Base-by-base conservation (phyloP, 2,329 filamentous ascomycete species). In the Aspergillus brasiliensis region DNA sequence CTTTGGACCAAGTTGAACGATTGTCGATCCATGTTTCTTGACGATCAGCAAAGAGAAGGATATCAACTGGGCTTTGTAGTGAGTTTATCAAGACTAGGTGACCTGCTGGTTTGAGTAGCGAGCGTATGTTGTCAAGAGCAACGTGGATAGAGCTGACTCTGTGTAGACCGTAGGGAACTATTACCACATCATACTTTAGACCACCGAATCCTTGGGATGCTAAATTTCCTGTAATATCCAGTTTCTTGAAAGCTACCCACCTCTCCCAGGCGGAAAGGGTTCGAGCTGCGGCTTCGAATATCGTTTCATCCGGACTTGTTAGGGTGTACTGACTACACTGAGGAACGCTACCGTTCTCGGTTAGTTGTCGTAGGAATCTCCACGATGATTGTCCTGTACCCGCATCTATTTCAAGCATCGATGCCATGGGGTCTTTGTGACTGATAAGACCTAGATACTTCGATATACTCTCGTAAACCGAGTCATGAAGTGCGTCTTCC, bases 381-480 rank as follows among this genome's bases (percentile, higher is more conserved):
- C 40, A 48, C 5, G 64, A 62, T 15, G 61, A 40, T 7, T 57
- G 51, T 1, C 65, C 66, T 19, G 57, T 56, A n/a, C 65, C 59
- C 17, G 63, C 61, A 15, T 64, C 62, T 19, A 71, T 38, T 28
- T 71, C 67, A 3, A 72, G 58, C 8, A 71, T 65, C 10, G 68
- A 68, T 1, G 67, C 58, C 13, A 61, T 62, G 15, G 69, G 69
- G 21, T 69, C 62, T 8, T 65, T 66, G 28, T 69, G 57, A 17
- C 64, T 52, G n/a, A 71, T 19, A 5, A 69, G 11, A 2, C 52
- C 44, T 3, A 71, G 17, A 19, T 69, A 69, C 6, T 37, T 49
- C 15, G 53, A 25, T 5, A 61, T 56, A n/a, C 51, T 42, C 2
- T 53, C 51, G 23, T 67, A 69, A 7, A 51, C 23, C 6, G 54